A percentile compares a stretch with the other conserved stretches of the same genome.
phyloP scores from a whole-genome alignment of 805 yeast species.

The Candida odintsovae region DNA sequence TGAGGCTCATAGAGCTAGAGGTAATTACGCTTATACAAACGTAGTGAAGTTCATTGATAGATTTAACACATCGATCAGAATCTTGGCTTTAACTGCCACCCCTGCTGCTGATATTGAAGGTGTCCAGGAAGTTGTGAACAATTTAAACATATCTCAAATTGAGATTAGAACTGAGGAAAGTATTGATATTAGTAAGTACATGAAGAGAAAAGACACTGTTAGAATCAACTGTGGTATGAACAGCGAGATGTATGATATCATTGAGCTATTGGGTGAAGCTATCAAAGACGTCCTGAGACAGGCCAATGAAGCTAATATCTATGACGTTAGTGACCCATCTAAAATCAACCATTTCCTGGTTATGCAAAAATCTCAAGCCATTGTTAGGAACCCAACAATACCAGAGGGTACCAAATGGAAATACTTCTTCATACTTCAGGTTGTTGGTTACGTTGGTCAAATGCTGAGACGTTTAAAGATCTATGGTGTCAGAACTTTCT shows the following conservation, averaged over 20 bases:
- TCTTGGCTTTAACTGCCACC: conserved; percentile 90
- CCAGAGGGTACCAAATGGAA: conserved; percentile 75
- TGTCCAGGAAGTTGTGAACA: conserved; percentile 78
- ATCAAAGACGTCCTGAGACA: conserved; percentile 58
- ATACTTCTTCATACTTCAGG: conserved; percentile 52
- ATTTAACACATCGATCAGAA: conserved; percentile 61
- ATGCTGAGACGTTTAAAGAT: conserved; percentile 62
- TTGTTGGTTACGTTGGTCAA: conserved; percentile 69
- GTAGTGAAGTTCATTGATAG: conserved; percentile 65
- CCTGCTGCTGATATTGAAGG: conserved; percentile 87
- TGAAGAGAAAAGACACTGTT: conserved; percentile 61
- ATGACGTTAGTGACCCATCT: conserved; percentile 60
- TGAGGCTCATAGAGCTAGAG: conserved; percentile 93
- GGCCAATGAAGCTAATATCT: conserved; percentile 59
- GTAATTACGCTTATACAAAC: conserved; percentile 82
- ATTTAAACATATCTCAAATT: conserved; percentile 64
- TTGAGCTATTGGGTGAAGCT: conserved; percentile 54
- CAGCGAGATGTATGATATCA: conserved; percentile 48
- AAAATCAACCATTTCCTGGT: conserved; percentile 66
- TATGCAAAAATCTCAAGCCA: conserved; percentile 58
- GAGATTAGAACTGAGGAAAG: conserved; percentile 86
- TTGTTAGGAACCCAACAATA: conserved; percentile 45
- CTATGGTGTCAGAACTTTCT: conserved; percentile 80
- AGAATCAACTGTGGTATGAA: conserved; percentile 50
- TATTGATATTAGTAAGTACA: conserved; percentile 71